Conservation (phyloP, 768 basidiomycete species). For the Auricularia auricula-judae region DNA sequence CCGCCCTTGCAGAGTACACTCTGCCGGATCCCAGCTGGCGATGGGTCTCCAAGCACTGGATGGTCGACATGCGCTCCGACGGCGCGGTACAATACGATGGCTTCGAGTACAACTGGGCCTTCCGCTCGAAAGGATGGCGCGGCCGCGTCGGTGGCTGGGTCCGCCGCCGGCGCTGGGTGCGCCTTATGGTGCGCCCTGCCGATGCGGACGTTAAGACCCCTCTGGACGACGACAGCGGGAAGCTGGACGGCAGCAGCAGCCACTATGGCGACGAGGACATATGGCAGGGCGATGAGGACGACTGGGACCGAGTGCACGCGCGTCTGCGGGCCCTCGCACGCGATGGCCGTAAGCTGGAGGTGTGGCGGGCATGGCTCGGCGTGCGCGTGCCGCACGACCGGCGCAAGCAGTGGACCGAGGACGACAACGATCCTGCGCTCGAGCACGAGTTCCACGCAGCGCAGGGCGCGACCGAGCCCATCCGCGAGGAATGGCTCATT, state of each 20-base stretch:
- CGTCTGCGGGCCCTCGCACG: slow-evolving; percentile 42
- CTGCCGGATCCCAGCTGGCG: slow-evolving; percentile 73
- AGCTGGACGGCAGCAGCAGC: not conserved
- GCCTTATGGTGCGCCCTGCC: slow-evolving; percentile 70
- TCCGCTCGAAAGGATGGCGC: slow-evolving; percentile 57
- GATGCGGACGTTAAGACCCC: slow-evolving; percentile 7
- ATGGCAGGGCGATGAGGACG: slow-evolving; percentile 46
- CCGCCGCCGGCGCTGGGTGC: slow-evolving; percentile 68
- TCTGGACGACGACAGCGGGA: slow-evolving; percentile 1
- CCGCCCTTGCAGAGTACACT: slow-evolving; percentile 52
- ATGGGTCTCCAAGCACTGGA: slow-evolving; percentile 74
- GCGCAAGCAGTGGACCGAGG: slow-evolving; percentile 36
- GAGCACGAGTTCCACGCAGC: not conserved
- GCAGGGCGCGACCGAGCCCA: not conserved
- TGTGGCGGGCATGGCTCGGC: slow-evolving; percentile 65
- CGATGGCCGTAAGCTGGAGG: slow-evolving; percentile 66
- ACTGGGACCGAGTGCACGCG: slow-evolving; percentile 49
- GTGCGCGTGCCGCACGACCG: slow-evolving; percentile 19
- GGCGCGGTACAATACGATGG: slow-evolving; percentile 74
- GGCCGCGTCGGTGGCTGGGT: slow-evolving; percentile 63
- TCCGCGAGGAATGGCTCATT: slow-evolving; percentile 33
- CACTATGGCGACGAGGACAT: slow-evolving; percentile 11
- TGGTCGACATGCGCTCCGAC: slow-evolving; percentile 81
- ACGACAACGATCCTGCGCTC: slow-evolving; percentile 20
- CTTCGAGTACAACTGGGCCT: slow-evolving; percentile 78